Percentiles rank a stretch among this genome's conserved stretches.
phyloP scores from a whole-genome alignment of 2,329 filamentous ascomycete genomes.

The Gyromitra esculenta region DNA sequence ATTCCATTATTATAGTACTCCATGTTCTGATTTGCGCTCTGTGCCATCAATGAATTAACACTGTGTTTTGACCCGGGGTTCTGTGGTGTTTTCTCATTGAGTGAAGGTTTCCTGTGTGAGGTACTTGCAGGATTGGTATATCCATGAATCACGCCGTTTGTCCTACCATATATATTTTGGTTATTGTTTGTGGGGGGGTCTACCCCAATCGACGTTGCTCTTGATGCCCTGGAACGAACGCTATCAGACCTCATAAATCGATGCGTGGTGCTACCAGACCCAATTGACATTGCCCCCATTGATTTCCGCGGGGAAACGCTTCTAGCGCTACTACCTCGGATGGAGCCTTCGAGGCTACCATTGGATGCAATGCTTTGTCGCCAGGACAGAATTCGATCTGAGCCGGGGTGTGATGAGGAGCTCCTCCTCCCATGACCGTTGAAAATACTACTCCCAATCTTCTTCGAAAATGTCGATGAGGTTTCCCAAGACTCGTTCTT shows the following conservation, averaged over 20 bases:
- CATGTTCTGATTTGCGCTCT: slow-evolving; percentile 5
- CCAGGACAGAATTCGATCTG: slow-evolving; percentile 89
- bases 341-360: slow-evolving; percentile 63
- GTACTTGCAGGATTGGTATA: slow-evolving; percentile 16
- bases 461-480: slow-evolving; percentile 77
- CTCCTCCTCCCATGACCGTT: slow-evolving; percentile 59
- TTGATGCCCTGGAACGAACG: slow-evolving; percentile 43
- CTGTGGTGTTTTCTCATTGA: slow-evolving; percentile 23
- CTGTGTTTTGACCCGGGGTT: background rate
- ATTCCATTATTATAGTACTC: slow-evolving; percentile 19
- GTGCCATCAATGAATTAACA: slow-evolving; percentile 1
- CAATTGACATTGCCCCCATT: slow-evolving; percentile 56
- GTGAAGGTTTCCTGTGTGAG: slow-evolving; percentile 13
- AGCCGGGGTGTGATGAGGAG: slow-evolving; percentile 57
- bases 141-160: slow-evolving; percentile 13
- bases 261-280: slow-evolving; percentile 38
- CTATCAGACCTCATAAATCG: slow-evolving; percentile 48
- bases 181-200: slow-evolving; percentile 22
- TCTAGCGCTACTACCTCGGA: slow-evolving; percentile 57
- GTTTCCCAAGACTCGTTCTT: slow-evolving; percentile 80
- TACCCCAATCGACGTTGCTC: slow-evolving; percentile 43
- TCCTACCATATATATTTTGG: slow-evolving; percentile 18
- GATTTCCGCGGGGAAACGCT: slow-evolving; percentile 57
- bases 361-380: slow-evolving; percentile 73
- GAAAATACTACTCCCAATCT: slow-evolving; percentile 70